Percentiles rank a stretch among this genome's conserved stretches.
These are phyloP conservation scores for Apiotrichum akiyoshidainum DNA, from an alignment of 1,284 basidiomycete species.

Conservation along the genomic window DNA sequence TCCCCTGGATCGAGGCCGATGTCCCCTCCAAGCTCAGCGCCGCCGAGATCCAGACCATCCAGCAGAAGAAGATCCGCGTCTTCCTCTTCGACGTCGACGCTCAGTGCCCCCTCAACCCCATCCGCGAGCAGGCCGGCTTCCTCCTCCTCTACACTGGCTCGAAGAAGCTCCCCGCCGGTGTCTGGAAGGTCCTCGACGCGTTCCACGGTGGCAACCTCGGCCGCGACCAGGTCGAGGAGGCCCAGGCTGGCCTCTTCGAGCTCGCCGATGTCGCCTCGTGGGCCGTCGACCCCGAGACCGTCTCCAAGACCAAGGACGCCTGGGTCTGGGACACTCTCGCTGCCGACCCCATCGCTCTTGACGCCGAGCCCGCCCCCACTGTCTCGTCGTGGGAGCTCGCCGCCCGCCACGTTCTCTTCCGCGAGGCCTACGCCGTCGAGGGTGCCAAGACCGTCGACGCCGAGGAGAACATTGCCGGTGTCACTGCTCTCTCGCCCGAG, in stretches of 20 bases:
- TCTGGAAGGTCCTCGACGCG: slow-evolving; percentile 49
- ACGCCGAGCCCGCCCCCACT: slow-evolving; percentile 40
- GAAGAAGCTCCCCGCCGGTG: slow-evolving; percentile 38
- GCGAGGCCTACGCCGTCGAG: slow-evolving; percentile 63
- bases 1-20: slow-evolving; percentile 50
- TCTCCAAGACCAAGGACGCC: slow-evolving; percentile 39
- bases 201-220: slow-evolving; percentile 47
- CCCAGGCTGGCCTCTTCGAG: slow-evolving; percentile 46
- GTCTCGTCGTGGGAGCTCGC: slow-evolving; percentile 71
- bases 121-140: slow-evolving; percentile 51
- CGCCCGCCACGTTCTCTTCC: slow-evolving; percentile 85
- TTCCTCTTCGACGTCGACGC: slow-evolving; percentile 48
- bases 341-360: slow-evolving; percentile 38
- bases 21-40: slow-evolving; percentile 46
- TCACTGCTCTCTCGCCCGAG: slow-evolving; percentile 78
- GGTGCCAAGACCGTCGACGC: slow-evolving; percentile 46
- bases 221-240: slow-evolving; percentile 47
- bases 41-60: slow-evolving; percentile 45
- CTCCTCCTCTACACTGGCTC: slow-evolving; percentile 51
- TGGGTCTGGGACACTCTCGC: slow-evolving; percentile 51
- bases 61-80: slow-evolving; percentile 48
- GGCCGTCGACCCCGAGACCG: slow-evolving; percentile 43
- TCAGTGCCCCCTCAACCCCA: slow-evolving; percentile 35
- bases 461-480: slow-evolving; percentile 45
- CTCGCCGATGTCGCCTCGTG: slow-evolving; percentile 31